A percentile compares a stretch with the other conserved stretches of the same genome.
Conservation (phyloP, 768 basidiomycete species). For the Galerina marginata region DNA sequence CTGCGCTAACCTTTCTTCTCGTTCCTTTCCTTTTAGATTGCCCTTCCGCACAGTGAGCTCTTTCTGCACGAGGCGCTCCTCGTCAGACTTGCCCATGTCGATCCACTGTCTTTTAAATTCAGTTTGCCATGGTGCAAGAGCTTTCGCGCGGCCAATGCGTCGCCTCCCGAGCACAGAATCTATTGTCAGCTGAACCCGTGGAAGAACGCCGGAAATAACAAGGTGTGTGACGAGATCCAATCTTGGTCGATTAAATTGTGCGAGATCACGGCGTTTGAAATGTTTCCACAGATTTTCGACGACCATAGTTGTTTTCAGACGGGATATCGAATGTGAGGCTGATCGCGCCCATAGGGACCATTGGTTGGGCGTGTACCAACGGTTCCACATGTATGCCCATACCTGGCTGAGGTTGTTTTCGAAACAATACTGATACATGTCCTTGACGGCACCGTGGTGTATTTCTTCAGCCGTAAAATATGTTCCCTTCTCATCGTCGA, state of each 20-base stretch:
- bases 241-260: slow-evolving; percentile 24
- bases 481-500: slow-evolving; percentile 13
- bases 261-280: slow-evolving; percentile 27
- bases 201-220: slow-evolving; percentile 15
- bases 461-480: slow-evolving; percentile 9
- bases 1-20: slow-evolving; percentile 12
- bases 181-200: slow-evolving; percentile 16
- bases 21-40: slow-evolving; percentile 10
- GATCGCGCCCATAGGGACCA: slow-evolving; percentile 26
- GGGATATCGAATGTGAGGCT: not conserved
- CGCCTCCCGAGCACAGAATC: slow-evolving; percentile 19
- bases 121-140: slow-evolving; percentile 23
- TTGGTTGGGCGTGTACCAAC: slow-evolving; percentile 31
- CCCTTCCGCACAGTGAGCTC: slow-evolving; percentile 19
- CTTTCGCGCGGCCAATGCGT: slow-evolving; percentile 18
- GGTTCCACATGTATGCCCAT: slow-evolving; percentile 36
- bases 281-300: slow-evolving; percentile 29
- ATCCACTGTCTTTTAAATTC: slow-evolving; percentile 24
- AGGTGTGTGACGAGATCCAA: slow-evolving; percentile 25
- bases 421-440: slow-evolving; percentile 30
- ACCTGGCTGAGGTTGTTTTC: slow-evolving; percentile 26
- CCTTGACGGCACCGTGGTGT: slow-evolving; percentile 14
- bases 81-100: slow-evolving; percentile 20
- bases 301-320: slow-evolving; percentile 30
- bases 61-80: slow-evolving; percentile 19